A percentile compares a stretch with the other conserved stretches of the same genome.
Evolutionary conservation across 2,329 filamentous ascomycete species (phyloP).

Genomic region (Xylariaceae sp.): DNA sequence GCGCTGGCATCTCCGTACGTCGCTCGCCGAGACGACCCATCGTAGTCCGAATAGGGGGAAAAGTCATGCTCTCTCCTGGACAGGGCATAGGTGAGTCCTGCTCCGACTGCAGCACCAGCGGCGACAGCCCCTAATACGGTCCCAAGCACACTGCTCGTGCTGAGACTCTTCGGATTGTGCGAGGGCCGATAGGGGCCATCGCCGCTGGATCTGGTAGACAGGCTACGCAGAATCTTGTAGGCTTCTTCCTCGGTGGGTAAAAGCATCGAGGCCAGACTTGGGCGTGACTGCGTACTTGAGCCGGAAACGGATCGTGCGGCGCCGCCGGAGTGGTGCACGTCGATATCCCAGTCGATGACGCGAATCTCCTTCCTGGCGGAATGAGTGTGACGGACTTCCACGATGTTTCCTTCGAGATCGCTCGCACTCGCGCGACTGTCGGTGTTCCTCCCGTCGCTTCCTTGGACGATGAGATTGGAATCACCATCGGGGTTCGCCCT

Average conservation of each 20-base stretch:
- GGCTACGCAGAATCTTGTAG: conserved; percentile 31
- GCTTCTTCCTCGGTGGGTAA: conserved; percentile 23
- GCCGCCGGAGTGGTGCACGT: conserved; percentile 34
- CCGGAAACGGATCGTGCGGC: conserved; percentile 22
- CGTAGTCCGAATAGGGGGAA: conserved; percentile 38
- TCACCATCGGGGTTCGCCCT: conserved; percentile 47
- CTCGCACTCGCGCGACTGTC: conserved; percentile 53
- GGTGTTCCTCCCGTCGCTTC: conserved; percentile 24
- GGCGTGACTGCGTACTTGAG: conserved; percentile 21
- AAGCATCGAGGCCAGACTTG: conserved; percentile 20
- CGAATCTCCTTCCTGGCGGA: conserved; percentile 38
- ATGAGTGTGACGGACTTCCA: conserved; percentile 66
- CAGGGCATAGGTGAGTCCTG: conserved; percentile 63
- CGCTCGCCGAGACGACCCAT: conserved; percentile 38
- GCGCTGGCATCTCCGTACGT: conserved; percentile 41
- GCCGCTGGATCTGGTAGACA: conserved; percentile 33
- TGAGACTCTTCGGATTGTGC: conserved; percentile 17
- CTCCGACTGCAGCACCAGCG: conserved; percentile 64
- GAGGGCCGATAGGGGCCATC: conserved; percentile 27
- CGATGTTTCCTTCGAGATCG: conserved; percentile 78
- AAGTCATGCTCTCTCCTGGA: conserved; percentile 51
- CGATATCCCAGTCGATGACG: conserved; percentile 47
- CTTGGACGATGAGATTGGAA: conserved; percentile 23
- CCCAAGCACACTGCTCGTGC: conserved; percentile 61
- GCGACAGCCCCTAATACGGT: conserved; percentile 69